These are phyloP conservation scores for Moringa oleifera DNA, from an alignment of 345 rosid genomes.

Conservation along the genomic window DNA sequence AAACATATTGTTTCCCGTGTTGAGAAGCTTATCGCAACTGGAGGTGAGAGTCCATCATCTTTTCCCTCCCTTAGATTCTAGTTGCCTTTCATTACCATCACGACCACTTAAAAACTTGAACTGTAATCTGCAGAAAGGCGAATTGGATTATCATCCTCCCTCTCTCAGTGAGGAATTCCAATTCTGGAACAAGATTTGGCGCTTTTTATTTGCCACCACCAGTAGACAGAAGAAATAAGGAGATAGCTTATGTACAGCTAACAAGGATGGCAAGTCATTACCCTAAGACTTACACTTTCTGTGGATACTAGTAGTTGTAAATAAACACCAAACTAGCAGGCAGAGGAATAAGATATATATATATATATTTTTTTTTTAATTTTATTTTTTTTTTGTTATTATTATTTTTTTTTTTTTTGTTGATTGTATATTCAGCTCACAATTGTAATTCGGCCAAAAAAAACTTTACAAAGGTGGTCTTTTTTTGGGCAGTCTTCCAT, in stretches of 20 bases:
- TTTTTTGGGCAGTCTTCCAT: no score
- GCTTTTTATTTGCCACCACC: slow-evolving; percentile 12
- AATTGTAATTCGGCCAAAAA: no score
- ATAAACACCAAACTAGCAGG: slow-evolving; percentile 22
- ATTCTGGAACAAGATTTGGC: slow-evolving; percentile 3
- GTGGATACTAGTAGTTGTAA: slow-evolving; percentile 16
- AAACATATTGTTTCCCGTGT: slow-evolving; percentile 97
- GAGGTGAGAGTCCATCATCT: slow-evolving; percentile 49
- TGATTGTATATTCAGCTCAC: no score
- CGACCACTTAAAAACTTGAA: slow-evolving; percentile 4
- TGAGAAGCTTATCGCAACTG: slow-evolving; percentile 87
- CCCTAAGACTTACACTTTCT: slow-evolving; percentile 8
- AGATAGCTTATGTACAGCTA: slow-evolving; percentile 27
- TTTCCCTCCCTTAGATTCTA: not conserved
- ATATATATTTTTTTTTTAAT: slow-evolving; percentile 17
- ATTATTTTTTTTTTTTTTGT: no score
- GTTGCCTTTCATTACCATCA: not conserved
- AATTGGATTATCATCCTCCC: slow-evolving; percentile 58
- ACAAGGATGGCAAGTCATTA: slow-evolving; percentile 22
- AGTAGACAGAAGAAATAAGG: slow-evolving; percentile 4
- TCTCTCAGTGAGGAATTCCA: slow-evolving; percentile 6
- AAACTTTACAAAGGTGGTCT: no score
- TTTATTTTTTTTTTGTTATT: no score
- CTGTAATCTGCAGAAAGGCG: slow-evolving; percentile 65
- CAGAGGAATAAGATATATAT: slow-evolving; percentile 27